These are phyloP conservation scores for Globisporangium nodosum DNA, from an alignment of 352 stramenopile species.

Conservation along the genomic window DNA sequence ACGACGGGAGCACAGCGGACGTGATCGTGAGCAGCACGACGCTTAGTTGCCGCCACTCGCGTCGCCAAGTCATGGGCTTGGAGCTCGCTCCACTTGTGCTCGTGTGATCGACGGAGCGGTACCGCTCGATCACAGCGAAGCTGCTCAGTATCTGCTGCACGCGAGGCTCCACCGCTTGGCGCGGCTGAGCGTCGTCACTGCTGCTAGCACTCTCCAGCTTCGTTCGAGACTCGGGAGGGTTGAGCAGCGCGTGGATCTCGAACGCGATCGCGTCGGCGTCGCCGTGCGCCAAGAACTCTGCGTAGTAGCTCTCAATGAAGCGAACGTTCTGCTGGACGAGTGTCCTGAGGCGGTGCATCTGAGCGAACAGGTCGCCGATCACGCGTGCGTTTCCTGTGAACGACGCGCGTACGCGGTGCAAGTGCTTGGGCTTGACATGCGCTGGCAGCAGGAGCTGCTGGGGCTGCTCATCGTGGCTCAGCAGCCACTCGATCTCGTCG, in stretches of 20 bases:
- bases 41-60: conserved; percentile 62
- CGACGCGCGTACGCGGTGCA: conserved; percentile 24
- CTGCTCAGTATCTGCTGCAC: conserved; percentile 33
- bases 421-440: conserved; percentile 48
- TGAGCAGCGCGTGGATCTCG: conserved; percentile 20
- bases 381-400: conserved; percentile 16
- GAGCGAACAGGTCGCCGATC: conserved; percentile 18
- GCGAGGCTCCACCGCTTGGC: conserved; percentile 1
- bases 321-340: conserved; percentile 18
- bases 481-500: conserved; percentile 51
- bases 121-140: conserved; percentile 30
- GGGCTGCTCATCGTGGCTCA: conserved; percentile 22
- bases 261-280: conserved; percentile 44
- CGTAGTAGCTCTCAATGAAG: conserved; percentile 33
- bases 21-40: conserved; percentile 19
- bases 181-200: not conserved
- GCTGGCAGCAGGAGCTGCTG: conserved; percentile 27
- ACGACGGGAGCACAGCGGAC: conserved; percentile 7
- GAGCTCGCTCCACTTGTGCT: not conserved
- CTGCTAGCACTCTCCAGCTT: not conserved
- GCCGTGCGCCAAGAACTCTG: conserved; percentile 30
- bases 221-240: not conserved
- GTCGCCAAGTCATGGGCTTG: conserved; percentile 26
- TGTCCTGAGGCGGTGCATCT: conserved; percentile 18
- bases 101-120: conserved; percentile 16